phyloP scores from a whole-genome alignment of 306 rosid species.

The Erythrophleum fordii region DNA sequence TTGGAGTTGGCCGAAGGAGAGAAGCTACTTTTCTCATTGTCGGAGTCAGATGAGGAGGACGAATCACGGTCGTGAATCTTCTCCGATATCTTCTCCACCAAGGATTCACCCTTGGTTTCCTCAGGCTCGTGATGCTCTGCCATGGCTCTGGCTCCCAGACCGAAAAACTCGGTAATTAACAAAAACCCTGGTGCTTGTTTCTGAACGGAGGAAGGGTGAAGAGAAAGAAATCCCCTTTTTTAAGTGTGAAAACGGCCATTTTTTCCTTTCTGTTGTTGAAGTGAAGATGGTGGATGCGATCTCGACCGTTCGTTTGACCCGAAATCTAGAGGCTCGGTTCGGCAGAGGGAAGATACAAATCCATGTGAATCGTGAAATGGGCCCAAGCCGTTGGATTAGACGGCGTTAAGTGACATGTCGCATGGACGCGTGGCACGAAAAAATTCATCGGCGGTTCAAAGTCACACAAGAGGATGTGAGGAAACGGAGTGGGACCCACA shows the following conservation, averaged over 20 bases:
- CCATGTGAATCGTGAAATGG: constrained; percentile 19
- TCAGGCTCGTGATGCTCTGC: constrained; percentile 65
- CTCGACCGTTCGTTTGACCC: constrained; percentile 41
- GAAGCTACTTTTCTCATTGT: constrained; percentile 46
- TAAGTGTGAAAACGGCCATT: neutral
- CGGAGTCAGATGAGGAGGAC: constrained; percentile 71
- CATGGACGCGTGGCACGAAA: constrained; percentile 36
- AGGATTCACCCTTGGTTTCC: constrained; percentile 56
- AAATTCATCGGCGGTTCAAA: constrained; percentile 7
- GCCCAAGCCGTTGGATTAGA: constrained; percentile 24
- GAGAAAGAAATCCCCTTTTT: constrained; percentile 34
- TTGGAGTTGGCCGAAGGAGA: constrained; percentile 57
- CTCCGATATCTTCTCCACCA: constrained; percentile 70
- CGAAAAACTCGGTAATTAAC: constrained; percentile 5
- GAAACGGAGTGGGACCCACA: neutral
- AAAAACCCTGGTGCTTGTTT: constrained; percentile 37
- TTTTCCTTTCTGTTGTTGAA: constrained; percentile 35
- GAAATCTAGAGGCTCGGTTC: neutral
- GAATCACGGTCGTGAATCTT: constrained; percentile 77
- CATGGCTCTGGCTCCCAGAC: constrained; percentile 34
- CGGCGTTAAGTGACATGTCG: neutral
- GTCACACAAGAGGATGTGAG: neutral
- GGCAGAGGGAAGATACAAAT: neutral
- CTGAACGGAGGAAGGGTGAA: constrained; percentile 42
- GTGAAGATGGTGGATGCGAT: constrained; percentile 37